Conservation (phyloP, 176 grass and related monocot species). For the maize (Zea mays) region Zm-B73-REFERENCE-NAM-5.0 NC_050097.1:1357001-1357500, state of each 20-base stretch:
- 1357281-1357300: neutral
- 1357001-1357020: constrained; percentile 43
- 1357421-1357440: neutral
- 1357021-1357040: constrained; percentile 35
- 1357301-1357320: neutral
- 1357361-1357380: neutral
- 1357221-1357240: neutral
- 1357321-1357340: neutral
- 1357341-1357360: neutral
- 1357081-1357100: constrained; percentile 47
- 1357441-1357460: constrained; percentile 25
- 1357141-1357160: neutral
- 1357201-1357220: constrained; percentile 12
- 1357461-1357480: constrained; percentile 9
- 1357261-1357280: neutral
- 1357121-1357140: constrained; percentile 37
- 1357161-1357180: constrained; percentile 5
- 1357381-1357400: neutral
- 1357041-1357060: constrained; percentile 45
- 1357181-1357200: neutral
- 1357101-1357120: constrained; percentile 37
- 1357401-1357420: neutral
- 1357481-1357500: constrained; percentile 3
- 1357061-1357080: constrained; percentile 40
- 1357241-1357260: neutral